Evolutionary conservation across 2,329 filamentous ascomycete genomes (phyloP), one percentile per base, ranked within the genome.

Genomic region (Chaetothyriales sp.): DNA sequence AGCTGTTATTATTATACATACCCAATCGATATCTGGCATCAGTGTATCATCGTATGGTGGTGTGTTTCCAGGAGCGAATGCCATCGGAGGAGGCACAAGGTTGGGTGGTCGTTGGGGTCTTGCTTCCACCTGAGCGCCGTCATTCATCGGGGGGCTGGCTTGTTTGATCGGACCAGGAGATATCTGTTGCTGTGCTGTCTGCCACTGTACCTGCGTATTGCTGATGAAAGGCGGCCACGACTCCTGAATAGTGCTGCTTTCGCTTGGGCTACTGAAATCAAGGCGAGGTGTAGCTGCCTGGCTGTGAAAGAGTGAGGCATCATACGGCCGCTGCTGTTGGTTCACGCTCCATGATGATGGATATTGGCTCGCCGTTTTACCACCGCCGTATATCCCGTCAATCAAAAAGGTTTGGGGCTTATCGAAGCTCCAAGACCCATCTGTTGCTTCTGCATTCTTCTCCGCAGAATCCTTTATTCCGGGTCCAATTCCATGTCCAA

Each of bases 11-110:
- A 22, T 15, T 12, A 28, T 9, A 70, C 77, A 68, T 65, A 82
- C 80, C 80, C 80, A 84, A 57, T 84, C 79, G 55, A 84, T 77
- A 51, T 78, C 76, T 43, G 78, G 61, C 63, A 70, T 67, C 52
- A 66, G 56, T 22, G 65, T 50, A 57, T 62, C 52, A 49, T 61
- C 57, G 54, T 60, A 46, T n/a, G 43, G 28, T 19, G n/a, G 15
- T 18, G 42, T 50, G 22, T 48, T 57, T 7, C 50, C 52, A 44
- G 54, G 56, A 3, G 53, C 54, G 12, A 53, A 55, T 18, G 44
- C 49, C 32, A 54, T 47, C 2, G 49, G 57, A 49, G 47, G 54
- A 22, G 50, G 49, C 45, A 22, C 55, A 45, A 44, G 46, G 44
- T 42, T 44, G 22, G 45, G 44, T 18, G 47, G 48, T 10, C 62